phyloP scores from a whole-genome alignment of 495 filamentous ascomycete species.

The Tuber melanosporum region DNA sequence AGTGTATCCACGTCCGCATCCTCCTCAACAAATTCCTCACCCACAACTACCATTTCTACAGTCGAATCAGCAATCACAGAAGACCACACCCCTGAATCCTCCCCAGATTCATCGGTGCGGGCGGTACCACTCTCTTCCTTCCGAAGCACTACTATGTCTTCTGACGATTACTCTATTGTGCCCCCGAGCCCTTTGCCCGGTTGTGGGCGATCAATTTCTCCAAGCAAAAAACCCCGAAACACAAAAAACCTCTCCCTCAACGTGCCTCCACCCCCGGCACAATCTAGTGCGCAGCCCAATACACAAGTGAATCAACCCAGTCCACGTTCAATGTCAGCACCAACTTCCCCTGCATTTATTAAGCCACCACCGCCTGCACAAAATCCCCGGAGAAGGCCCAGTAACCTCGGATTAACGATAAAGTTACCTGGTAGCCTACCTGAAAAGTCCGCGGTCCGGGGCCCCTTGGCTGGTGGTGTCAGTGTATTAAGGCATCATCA shows the following conservation, averaged over 20 bases:
- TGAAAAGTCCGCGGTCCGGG: constrained; percentile 41
- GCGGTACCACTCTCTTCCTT: constrained; percentile 55
- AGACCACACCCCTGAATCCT: constrained; percentile 86
- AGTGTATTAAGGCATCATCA: constrained; percentile 58
- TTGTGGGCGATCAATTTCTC: constrained; percentile 53
- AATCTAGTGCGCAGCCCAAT: constrained; percentile 41
- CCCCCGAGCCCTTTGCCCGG: constrained; percentile 36
- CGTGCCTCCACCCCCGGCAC: constrained; percentile 52
- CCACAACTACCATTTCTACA: constrained; percentile 90
- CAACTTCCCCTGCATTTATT: constrained; percentile 74
- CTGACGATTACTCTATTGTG: constrained; percentile 42
- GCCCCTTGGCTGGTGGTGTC: constrained; percentile 31
- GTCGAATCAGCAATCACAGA: constrained; percentile 80
- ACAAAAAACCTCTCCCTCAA: constrained; percentile 90
- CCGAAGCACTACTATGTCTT: constrained; percentile 45
- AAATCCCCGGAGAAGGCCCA: constrained; percentile 64
- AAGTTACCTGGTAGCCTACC: constrained; percentile 54
- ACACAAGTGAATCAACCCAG: constrained; percentile 19
- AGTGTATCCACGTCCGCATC: constrained; percentile 73
- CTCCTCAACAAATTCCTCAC: constrained; percentile 86
- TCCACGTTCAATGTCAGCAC: constrained; percentile 56
- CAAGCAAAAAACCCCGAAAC: constrained; percentile 71
- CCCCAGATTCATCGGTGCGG: constrained; percentile 75
- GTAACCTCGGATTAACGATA: constrained; percentile 66
- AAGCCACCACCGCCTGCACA: constrained; percentile 62